phyloP scores from a whole-genome alignment of 345 rosid species.

The Sisymbrium irio region DNA sequence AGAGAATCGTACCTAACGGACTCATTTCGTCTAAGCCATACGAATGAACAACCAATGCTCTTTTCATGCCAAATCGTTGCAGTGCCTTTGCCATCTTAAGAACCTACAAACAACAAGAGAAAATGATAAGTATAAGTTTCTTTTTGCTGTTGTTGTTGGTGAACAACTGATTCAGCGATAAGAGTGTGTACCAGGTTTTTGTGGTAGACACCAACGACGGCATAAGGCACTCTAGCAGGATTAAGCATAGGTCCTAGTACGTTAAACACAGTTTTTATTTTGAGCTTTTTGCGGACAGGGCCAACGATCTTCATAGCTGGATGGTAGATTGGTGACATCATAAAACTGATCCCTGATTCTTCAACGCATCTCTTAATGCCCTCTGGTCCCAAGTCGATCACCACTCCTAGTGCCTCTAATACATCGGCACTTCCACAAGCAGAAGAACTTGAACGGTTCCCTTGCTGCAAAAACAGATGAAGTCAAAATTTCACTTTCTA shows the following conservation, averaged over 20 bases:
- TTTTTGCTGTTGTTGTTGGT: not conserved
- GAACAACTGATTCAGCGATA: not conserved
- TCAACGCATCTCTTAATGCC: slow-evolving; percentile 74
- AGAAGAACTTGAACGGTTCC: slow-evolving; percentile 94
- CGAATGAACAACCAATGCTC: slow-evolving; percentile 94
- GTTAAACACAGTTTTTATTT: slow-evolving; percentile 83
- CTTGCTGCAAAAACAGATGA: slow-evolving; percentile 61
- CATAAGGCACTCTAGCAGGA: slow-evolving; percentile 80
- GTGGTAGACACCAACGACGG: slow-evolving; percentile 87
- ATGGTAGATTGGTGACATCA: slow-evolving; percentile 88
- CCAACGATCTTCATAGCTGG: slow-evolving; percentile 91
- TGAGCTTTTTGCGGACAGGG: slow-evolving; percentile 80
- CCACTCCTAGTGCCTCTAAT: slow-evolving; percentile 75
- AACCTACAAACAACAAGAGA: slow-evolving; percentile 45
- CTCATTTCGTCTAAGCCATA: slow-evolving; percentile 97
- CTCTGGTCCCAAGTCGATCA: slow-evolving; percentile 73
- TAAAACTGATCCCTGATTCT: slow-evolving; percentile 86
- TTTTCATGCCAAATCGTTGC: slow-evolving; percentile 85
- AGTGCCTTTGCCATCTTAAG: slow-evolving; percentile 87
- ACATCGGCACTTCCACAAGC: slow-evolving; percentile 99
- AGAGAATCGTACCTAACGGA: slow-evolving; percentile 59
- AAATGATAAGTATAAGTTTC: not conserved
- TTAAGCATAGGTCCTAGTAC: slow-evolving; percentile 89
- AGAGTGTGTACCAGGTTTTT: slow-evolving; percentile 59
- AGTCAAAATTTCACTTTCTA: too few relatives aligned